Base-by-base conservation (phyloP, 140 eudicot genomes). In the Ambrosia hybrid region DNA sequence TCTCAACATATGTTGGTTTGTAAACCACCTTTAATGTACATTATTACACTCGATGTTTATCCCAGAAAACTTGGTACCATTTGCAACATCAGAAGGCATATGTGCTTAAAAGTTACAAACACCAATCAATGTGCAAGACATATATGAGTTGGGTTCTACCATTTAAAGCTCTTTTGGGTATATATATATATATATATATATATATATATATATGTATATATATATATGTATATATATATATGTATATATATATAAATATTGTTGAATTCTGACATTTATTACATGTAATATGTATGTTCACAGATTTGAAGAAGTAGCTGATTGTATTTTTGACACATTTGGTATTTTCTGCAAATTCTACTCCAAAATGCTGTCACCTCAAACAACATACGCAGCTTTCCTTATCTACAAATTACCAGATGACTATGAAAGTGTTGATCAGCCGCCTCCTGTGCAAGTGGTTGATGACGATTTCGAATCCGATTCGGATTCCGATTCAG, bases 331-430 rank as follows among this genome's bases (percentile, higher is more conserved):
- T 30, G 10, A 4, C 11, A 11, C 37, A 30, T 67, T 75, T 48
- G 11, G 5, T 9, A 30, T 75, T 2, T 14, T 4, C 9, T 67
- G 69, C 8, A 9, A 58, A n/a, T 26, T 68, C 11, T 10, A 41
- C 10, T 67, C 61, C n/a, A 6, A 15, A 13, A 5, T 34, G 57
- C 15, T 46, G 63, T 7, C 80, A 14, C 62, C 43, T 26, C n/a
- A 67, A 45, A 67, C 74, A 57, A 57, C 62, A 57, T 76, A 67
- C 16, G 68, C 80, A 30, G 5, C 41, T 57, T 76, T 57, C 74
- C 80, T 75, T 65, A 59, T 75, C 13, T 75, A 65, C 79, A 41
- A 38, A 36, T 65, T 65, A 65, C 71, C 43, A 53, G 61, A 46
- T 17, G 36, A 17, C 21, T 13, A 53, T 4, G 5, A 15, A 53